A percentile compares a stretch with the other conserved stretches of the same genome.
These are phyloP conservation scores for Ophiosphaerella herpotricha DNA, from an alignment of 2,329 filamentous ascomycete genomes.

Conservation along the genomic window DNA sequence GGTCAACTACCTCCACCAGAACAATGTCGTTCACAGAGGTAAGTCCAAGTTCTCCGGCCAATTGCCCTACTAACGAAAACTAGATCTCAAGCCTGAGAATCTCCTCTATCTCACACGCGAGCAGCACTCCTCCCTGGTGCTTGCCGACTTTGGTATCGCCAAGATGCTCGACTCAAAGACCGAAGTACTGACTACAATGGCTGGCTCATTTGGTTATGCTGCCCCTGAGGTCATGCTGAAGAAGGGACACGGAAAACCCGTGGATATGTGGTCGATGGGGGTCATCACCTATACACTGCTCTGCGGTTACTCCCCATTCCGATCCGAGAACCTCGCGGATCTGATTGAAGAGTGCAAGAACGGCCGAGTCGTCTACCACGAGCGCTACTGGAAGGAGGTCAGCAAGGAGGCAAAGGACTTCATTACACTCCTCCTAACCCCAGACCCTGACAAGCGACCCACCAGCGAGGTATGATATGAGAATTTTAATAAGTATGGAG, in stretches of 20 bases:
- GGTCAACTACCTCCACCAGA: slow-evolving; percentile 90
- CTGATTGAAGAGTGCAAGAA: slow-evolving; percentile 92
- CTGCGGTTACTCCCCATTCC: slow-evolving; percentile 97
- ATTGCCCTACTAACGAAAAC: slow-evolving; percentile 22
- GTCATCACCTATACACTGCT: slow-evolving; percentile 98
- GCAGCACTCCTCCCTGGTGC: slow-evolving; percentile 79
- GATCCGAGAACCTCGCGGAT: slow-evolving; percentile 89
- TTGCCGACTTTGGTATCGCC: slow-evolving; percentile 97
- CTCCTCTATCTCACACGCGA: slow-evolving; percentile 86
- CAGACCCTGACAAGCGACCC: slow-evolving; percentile 75
- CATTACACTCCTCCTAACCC: slow-evolving; percentile 79
- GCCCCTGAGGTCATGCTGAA: slow-evolving; percentile 98
- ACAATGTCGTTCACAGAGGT: slow-evolving; percentile 97
- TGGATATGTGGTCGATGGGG: slow-evolving; percentile 99
- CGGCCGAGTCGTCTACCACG: slow-evolving; percentile 88
- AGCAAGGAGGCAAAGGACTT: slow-evolving; percentile 95
- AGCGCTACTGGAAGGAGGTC: slow-evolving; percentile 98
- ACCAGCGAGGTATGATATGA: slow-evolving; percentile 69
- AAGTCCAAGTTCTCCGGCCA: slow-evolving; percentile 19
- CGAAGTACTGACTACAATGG: slow-evolving; percentile 96
- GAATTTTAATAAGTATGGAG: background rate
- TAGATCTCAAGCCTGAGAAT: slow-evolving; percentile 98
- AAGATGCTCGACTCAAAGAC: slow-evolving; percentile 94
- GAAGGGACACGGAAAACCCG: slow-evolving; percentile 94
- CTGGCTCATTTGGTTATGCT: slow-evolving; percentile 96